A percentile compares a stretch with the other conserved stretches of the same genome.
These are phyloP conservation scores for Akanthomyces uredinophilus DNA, from an alignment of 2,329 filamentous ascomycete genomes.

Conservation along the genomic window DNA sequence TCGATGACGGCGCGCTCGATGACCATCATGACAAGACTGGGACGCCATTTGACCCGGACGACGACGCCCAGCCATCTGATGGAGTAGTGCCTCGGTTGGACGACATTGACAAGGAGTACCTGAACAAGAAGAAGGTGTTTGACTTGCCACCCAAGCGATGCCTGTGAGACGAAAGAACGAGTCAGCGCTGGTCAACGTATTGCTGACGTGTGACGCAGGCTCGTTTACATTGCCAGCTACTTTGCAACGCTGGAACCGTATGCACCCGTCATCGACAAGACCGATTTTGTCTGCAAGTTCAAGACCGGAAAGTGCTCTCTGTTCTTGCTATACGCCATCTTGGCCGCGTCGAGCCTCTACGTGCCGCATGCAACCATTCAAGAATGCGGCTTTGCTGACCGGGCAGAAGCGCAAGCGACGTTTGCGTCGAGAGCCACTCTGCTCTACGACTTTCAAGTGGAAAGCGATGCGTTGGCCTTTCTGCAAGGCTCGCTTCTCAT, in stretches of 20 bases:
- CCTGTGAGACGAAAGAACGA: not conserved
- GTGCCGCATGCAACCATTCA: not conserved
- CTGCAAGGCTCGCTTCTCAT: constrained; percentile 4
- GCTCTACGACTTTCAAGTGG: constrained; percentile 1
- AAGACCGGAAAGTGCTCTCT: constrained; percentile 4
- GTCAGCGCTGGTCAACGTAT: too few relatives aligned
- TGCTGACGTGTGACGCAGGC: not conserved
- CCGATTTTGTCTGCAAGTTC: not conserved
- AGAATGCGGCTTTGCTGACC: not conserved
- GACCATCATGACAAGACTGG: not conserved
- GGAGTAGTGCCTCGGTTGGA: not conserved
- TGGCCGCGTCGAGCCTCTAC: not conserved
- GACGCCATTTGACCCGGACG: not conserved
- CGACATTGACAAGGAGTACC: constrained; percentile 8
- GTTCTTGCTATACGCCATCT: not conserved
- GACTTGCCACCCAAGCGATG: not conserved
- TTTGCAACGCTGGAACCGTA: not conserved
- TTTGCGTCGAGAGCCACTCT: not conserved
- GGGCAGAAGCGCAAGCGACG: not conserved
- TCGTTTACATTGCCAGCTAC: not conserved
- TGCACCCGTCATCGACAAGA: constrained; percentile 3
- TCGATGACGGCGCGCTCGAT: not conserved
- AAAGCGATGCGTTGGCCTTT: not conserved
- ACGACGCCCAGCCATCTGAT: not conserved
- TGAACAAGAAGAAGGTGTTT: constrained; percentile 1